phyloP scores from a whole-genome alignment of 768 basidiomycete genomes.

The Coprinopsis cinerea region DNA sequence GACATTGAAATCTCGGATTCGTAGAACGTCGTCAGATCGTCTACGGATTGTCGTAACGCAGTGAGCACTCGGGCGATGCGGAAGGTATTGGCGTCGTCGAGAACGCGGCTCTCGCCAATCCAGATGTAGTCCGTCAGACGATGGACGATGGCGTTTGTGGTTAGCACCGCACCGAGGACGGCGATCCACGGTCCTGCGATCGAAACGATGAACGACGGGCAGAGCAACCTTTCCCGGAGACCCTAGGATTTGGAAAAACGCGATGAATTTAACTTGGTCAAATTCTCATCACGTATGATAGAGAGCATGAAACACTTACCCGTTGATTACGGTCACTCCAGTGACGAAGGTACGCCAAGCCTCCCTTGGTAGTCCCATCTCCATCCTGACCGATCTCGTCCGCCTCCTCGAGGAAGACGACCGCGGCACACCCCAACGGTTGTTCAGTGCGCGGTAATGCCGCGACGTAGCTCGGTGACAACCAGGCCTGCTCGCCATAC shows the following conservation, averaged over 20 bases:
- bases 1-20: neutral
- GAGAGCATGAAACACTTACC: neutral
- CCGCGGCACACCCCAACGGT: neutral
- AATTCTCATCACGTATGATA: neutral
- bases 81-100: conserved; percentile 14
- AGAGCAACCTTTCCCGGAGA: conserved; percentile 17
- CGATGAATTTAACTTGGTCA: no score
- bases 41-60: conserved; percentile 19
- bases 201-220: conserved; percentile 28
- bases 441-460: neutral
- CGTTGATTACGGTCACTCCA: neutral
- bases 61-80: conserved; percentile 19
- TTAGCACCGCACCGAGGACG: conserved; percentile 27
- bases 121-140: conserved; percentile 29
- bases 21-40: neutral
- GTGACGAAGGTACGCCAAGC: neutral
- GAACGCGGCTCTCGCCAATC: conserved; percentile 17
- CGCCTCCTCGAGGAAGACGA: neutral
- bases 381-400: neutral
- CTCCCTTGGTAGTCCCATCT: neutral
- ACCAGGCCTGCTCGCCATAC: neutral
- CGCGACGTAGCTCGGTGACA: neutral
- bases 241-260: neutral
- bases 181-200: conserved; percentile 26
- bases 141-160: conserved; percentile 22